Evolutionary conservation across 495 filamentous ascomycete genomes (phyloP).

Genomic region (Aspergillus olivimuriae): DNA sequence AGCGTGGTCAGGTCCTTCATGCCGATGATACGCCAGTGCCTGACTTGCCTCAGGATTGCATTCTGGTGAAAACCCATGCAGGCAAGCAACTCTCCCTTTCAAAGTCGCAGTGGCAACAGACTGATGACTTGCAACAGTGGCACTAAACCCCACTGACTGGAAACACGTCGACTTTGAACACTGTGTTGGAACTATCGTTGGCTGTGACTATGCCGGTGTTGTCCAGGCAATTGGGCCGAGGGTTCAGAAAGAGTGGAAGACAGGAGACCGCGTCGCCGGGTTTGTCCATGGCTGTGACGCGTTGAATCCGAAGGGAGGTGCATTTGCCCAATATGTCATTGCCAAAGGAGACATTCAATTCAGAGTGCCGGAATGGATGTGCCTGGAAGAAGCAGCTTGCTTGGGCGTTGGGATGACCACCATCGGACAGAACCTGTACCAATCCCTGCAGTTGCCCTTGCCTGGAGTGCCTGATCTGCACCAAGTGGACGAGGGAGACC

Average conservation of each 20-base stretch:
- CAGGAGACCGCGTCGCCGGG: conserved; percentile 43
- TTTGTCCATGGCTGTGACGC: conserved; percentile 38
- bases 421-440: conserved; percentile 15
- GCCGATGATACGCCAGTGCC: no score
- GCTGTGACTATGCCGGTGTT: conserved; percentile 47
- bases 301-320: conserved; percentile 36
- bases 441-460: conserved; percentile 10
- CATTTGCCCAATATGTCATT: conserved; percentile 42
- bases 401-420: conserved; percentile 44
- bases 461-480: background rate
- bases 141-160: conserved; percentile 26
- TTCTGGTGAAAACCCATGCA: no score
- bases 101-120: no score
- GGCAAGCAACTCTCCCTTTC: no score
- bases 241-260: conserved; percentile 20
- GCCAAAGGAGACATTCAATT: conserved; percentile 41
- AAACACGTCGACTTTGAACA: conserved; percentile 40
- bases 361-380: conserved; percentile 42
- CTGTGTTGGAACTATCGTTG: conserved; percentile 28
- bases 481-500: conserved; percentile 1
- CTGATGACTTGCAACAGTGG: no score
- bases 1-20: no score
- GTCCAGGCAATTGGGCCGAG: conserved; percentile 40
- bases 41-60: no score
- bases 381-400: conserved; percentile 42